These are phyloP conservation scores for Lablab purpureus DNA, from an alignment of 306 rosid genomes.

Conservation along the genomic window DNA sequence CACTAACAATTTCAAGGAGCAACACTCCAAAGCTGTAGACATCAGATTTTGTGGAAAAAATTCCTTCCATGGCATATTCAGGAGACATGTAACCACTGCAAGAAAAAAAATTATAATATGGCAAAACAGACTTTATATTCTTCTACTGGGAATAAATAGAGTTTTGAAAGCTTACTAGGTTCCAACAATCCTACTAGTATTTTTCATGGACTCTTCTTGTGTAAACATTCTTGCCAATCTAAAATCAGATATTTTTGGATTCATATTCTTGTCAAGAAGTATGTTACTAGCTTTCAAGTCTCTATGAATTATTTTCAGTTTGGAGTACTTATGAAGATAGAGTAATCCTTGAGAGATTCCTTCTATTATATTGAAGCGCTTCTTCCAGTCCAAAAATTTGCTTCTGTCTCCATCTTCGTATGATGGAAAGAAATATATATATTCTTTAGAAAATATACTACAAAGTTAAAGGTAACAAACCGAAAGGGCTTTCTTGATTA, in stretches of 20 bases:
- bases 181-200: slow-evolving; percentile 36
- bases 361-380: neutral
- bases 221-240: neutral
- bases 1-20: neutral
- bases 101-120: too few relatives aligned
- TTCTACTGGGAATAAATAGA: too few relatives aligned
- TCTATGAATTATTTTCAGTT: neutral
- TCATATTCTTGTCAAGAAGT: neutral
- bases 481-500: too few relatives aligned
- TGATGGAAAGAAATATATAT: too few relatives aligned
- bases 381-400: neutral
- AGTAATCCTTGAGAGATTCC: neutral
- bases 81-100: neutral
- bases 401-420: neutral
- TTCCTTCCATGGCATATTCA: neutral
- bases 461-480: too few relatives aligned
- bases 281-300: neutral
- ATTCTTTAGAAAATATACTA: too few relatives aligned
- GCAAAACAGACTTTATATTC: too few relatives aligned
- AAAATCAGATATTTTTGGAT: neutral
- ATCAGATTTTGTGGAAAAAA: neutral
- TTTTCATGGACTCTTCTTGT: neutral
- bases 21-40: too few relatives aligned
- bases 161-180: neutral
- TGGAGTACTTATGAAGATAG: neutral